phyloP scores from a whole-genome alignment of 148 eudicot species.

The Beta vulgaris region DNA sequence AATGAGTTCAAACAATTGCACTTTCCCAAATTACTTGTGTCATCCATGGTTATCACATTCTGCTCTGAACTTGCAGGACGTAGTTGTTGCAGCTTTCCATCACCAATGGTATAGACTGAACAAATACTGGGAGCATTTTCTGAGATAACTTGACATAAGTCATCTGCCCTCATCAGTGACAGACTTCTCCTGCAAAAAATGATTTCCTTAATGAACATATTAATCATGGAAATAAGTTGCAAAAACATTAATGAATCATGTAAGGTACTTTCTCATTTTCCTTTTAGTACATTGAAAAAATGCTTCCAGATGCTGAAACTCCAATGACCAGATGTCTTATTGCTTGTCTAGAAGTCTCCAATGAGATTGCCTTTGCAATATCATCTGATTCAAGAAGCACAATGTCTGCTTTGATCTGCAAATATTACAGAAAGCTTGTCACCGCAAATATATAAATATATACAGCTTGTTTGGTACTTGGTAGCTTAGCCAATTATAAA shows the following conservation, averaged over 20 bases:
- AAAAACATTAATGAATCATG: neutral
- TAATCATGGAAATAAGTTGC: neutral
- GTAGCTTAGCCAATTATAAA: no score
- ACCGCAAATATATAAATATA: no score
- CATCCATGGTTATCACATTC: constrained; percentile 37
- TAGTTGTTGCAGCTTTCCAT: constrained; percentile 65
- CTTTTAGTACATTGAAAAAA: constrained; percentile 59
- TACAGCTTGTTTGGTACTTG: no score
- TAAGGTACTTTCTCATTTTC: constrained; percentile 4
- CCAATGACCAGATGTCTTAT: constrained; percentile 79
- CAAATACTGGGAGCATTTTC: constrained; percentile 66
- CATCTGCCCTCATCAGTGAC: constrained; percentile 31
- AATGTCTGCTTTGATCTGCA: constrained; percentile 66
- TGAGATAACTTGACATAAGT: constrained; percentile 53
- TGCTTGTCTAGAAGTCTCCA: constrained; percentile 32
- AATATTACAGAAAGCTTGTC: no score
- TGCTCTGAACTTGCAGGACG: constrained; percentile 62
- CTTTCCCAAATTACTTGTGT: constrained; percentile 33
- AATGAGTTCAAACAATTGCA: no score
- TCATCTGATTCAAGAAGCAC: constrained; percentile 76
- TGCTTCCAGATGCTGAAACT: constrained; percentile 54
- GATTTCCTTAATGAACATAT: neutral
- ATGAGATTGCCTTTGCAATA: constrained; percentile 42
- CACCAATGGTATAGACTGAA: constrained; percentile 73
- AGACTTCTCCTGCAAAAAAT: constrained; percentile 34